Percentiles rank a stretch among this genome's conserved stretches.
phyloP scores from a whole-genome alignment of 2,329 filamentous ascomycete species.

The Aspergillus aculeatus region DNA sequence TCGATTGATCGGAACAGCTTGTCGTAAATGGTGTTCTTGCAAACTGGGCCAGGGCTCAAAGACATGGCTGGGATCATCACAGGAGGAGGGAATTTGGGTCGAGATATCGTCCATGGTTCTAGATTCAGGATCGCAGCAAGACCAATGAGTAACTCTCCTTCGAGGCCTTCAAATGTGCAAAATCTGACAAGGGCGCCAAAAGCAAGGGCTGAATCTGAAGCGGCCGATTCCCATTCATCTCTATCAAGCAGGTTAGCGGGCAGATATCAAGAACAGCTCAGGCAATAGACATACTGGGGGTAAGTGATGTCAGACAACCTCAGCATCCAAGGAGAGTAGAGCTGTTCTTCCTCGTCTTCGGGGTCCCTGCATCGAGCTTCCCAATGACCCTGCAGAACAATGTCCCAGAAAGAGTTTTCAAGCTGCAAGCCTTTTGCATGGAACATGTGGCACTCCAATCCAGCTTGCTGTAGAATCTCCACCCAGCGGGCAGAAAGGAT shows the following conservation, averaged over 20 bases:
- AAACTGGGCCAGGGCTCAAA: background rate
- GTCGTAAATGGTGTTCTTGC: background rate
- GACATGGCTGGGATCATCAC: background rate
- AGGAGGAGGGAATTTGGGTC: background rate
- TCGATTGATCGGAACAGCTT: background rate
- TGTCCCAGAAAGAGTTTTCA: conserved; percentile 7
- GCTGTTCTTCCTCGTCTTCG: background rate
- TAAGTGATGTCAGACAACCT: background rate
- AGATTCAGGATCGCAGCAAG: conserved; percentile 6
- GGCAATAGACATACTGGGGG: background rate
- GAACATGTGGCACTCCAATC: conserved; percentile 11
- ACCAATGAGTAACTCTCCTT: conserved; percentile 4
- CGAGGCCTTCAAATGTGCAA: background rate
- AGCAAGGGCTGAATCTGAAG: conserved; percentile 3
- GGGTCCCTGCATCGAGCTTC: background rate
- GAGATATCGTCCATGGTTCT: background rate
- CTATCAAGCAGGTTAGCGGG: background rate
- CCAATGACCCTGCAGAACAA: conserved; percentile 1
- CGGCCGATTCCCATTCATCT: background rate
- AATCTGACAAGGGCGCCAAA: conserved; percentile 3
- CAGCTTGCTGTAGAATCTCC: conserved; percentile 9
- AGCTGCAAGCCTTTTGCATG: conserved; percentile 6
- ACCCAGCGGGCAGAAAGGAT: background rate
- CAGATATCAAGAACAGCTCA: background rate
- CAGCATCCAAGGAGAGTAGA: conserved; percentile 10